Evolutionary conservation across 257 asterid species (phyloP), one percentile per base, ranked within the genome.

Genomic region (Fraxinus anomala): DNA sequence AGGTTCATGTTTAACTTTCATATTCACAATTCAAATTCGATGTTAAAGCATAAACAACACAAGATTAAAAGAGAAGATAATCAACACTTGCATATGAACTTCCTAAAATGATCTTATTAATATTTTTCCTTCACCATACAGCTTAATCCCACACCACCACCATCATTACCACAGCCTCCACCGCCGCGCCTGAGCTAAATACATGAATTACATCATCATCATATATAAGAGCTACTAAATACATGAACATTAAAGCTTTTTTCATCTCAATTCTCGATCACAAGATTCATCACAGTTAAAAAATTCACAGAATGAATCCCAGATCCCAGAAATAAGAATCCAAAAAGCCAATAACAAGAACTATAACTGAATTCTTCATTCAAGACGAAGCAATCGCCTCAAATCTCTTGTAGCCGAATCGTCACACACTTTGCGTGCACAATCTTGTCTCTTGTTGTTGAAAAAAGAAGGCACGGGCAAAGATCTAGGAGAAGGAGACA

Each of bases 351-450:
- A 8, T 11, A 17, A 7, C 21, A 8, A 19, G 6, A 47, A 24
- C 31, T 56, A 34, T 16, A 51, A 19, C 21, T 13, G 4, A 73
- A 13, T 3, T 1, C 23, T 7, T 85, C 81, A 87, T 10, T 87
- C 92, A 72, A 89, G 87, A 13, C 91, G 92, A 63, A 89, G 91
- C 80, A 89, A 73, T 24, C 91, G 91, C 79, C 92, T 83, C 75
- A 88, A 40, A 54, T 87, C 89, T 61, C 81, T 80, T 34, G 92
- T 79, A 0, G 97, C 98, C 0, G 87, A 86, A 74, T 91, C 88
- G 1, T 90, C 92, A 34, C 65, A 74, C 3, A 81, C 75, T 44
- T 77, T 76, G 49, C 8, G 63, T 73, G 73, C 75, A 13, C 26
- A 74, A 56, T 73, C 83, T 40, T 79, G 75, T 21, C 72, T 83